Percentiles rank a stretch among this genome's conserved stretches.
These are phyloP conservation scores for Puccinia polysora DNA, from an alignment of 1,284 basidiomycete species.

Conservation along the genomic window DNA sequence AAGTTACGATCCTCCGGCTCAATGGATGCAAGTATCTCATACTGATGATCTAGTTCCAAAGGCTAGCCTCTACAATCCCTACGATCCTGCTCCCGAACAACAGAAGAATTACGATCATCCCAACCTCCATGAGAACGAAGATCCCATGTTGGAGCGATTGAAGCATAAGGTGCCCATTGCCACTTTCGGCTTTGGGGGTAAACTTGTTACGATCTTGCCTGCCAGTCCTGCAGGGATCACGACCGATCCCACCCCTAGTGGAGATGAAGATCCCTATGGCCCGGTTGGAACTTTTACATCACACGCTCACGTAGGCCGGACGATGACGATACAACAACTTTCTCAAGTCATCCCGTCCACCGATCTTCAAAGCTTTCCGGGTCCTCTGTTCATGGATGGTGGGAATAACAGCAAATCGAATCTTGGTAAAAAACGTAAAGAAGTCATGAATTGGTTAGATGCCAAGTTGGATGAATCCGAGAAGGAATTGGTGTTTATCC, in stretches of 20 bases:
- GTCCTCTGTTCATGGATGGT: constrained; percentile 42
- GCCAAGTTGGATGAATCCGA: constrained; percentile 19
- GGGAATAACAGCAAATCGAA: constrained; percentile 42
- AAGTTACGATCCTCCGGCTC: neutral
- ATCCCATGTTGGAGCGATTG: constrained; percentile 38
- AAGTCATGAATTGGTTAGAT: constrained; percentile 35
- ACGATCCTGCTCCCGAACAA: constrained; percentile 2
- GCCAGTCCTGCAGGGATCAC: neutral
- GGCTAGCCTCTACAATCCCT: constrained; percentile 4
- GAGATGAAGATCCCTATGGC: constrained; percentile 36
- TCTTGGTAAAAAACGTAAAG: constrained; percentile 39
- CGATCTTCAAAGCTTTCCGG: constrained; percentile 37
- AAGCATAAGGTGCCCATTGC: constrained; percentile 50
- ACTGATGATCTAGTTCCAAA: neutral
- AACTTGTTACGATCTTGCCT: constrained; percentile 61
- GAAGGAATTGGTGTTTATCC: constrained; percentile 31
- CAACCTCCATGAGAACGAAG: too few species aligned
- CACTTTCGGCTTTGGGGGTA: constrained; percentile 89
- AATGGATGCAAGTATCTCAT: neutral
- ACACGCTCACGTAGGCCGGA: neutral
- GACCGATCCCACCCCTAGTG: neutral
- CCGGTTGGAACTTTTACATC: neutral
- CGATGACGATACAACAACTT: constrained; percentile 19
- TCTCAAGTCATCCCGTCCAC: constrained; percentile 29
- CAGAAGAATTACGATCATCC: too few species aligned